Evolutionary conservation across 441 rosid species (phyloP), one percentile per base, ranked within the genome.

Genomic region (Corymbia citriodora): DNA sequence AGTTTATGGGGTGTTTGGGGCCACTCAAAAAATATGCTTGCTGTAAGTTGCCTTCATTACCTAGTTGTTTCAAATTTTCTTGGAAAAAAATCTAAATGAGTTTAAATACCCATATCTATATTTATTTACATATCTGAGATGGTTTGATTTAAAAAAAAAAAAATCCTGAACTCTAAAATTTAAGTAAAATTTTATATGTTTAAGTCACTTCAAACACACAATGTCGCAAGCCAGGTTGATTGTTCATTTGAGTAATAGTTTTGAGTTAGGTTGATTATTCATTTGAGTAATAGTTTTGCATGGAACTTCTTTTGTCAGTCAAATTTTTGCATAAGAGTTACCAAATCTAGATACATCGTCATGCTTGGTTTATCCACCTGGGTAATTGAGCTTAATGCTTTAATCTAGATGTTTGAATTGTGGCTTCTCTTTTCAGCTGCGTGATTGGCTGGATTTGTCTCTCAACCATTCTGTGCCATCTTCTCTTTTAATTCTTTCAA

Each of bases 361-460:
- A 79, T 40, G 50, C 83, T 74, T 11, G 83, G 83, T 79, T 45
- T 45, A 74, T 45, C 17, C n/a, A 23, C 17, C n/a, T 45, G n/a
- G 83, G 85, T 79, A 45, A 8, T 45, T 79, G 85, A 79, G 52
- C n/a, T 79, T 79, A 23, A 79, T 79, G 18, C 45, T 79, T 79
- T 68, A 45, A 7, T 79, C 88, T 87, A 54, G 65, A 87, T 33
- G n/a, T 87, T 87, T 87, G 27, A 87, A 61, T 85, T 88, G 88
- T 82, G 90, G 55, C 92, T 89, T 92, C 88, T 93, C 85, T 54
- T 89, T 92, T 92, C 94, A 96, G 95, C 91, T 96, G 93, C 92
- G 55, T 91, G 95, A 95, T 93, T 95, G 97, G 97, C 94, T 96
- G 91, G 98, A 96, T 94, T 93, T 96, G 91, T 95, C 97, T 23